Conservation (phyloP, 2,329 filamentous ascomycete genomes). For the Claviceps lovelessii region DNA sequence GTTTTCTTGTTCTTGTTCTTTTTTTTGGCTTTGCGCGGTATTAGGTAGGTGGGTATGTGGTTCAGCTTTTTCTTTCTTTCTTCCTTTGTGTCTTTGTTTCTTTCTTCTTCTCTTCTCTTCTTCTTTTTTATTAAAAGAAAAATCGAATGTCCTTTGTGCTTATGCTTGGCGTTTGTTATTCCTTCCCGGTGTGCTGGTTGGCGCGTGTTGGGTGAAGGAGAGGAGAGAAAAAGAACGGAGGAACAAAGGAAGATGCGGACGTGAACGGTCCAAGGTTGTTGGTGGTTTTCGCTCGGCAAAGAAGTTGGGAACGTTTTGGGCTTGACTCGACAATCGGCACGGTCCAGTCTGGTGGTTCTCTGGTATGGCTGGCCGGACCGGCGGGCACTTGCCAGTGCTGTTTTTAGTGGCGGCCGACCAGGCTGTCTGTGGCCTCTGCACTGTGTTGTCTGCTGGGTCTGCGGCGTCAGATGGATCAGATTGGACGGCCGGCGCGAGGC, state of each 20-base stretch:
- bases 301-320: too few relatives aligned
- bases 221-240: not conserved
- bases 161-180: not conserved
- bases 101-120: too few relatives aligned
- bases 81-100: not conserved
- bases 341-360: too few relatives aligned
- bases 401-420: not conserved
- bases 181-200: too few relatives aligned
- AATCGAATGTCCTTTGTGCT: not conserved
- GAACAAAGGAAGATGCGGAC: not conserved
- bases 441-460: not conserved
- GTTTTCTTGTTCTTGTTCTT: not conserved
- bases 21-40: not conserved
- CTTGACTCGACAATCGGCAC: too few relatives aligned
- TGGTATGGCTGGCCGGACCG: too few relatives aligned
- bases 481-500: constrained; percentile 8
- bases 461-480: constrained; percentile 1
- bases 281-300: not conserved
- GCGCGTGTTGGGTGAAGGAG: not conserved
- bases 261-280: not conserved
- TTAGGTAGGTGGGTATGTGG: not conserved
- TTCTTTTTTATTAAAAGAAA: not conserved
- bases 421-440: not conserved
- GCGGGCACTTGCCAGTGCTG: not conserved
- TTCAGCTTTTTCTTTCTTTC: not conserved